Base-by-base conservation (phyloP, 352 stramenopile species). In the Phytopythium vexans region DNA sequence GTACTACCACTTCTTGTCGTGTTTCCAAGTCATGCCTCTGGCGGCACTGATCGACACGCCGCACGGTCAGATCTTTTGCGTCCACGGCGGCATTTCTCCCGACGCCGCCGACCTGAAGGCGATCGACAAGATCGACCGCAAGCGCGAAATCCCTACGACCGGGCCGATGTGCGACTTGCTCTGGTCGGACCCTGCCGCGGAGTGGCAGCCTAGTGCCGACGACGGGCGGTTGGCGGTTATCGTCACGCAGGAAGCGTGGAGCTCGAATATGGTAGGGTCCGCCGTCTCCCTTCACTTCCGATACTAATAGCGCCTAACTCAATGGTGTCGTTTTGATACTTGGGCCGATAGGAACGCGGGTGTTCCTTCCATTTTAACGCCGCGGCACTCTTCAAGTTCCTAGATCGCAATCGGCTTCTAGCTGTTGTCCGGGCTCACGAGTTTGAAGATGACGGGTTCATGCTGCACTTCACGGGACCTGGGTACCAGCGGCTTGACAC, bases 301-400 rank as follows among this genome's bases (percentile, higher is more conserved):
- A 27, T 27, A 2, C 21, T 27, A 27, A 8, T 8, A 44, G 4
- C 3, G 3, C 9, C 10, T 8, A 15, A 32, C 21, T 44, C 14
- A 5, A 32, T 8, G 40, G 2, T 31, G 40, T 31, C 1, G 31
- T 8, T 44, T 2, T 32, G 14, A 32, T 11, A 2, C 21, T 27
- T 27, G 21, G 21, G 21, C 21, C 21, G 27, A 4, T 40, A 89
- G 73, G 72, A 83, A 16, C 75, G 85, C 41, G 85, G 83, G 1
- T 94, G 82, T 57, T 94, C 81, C 35, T 93, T 82, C 56, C 89
- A 89, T 53, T 98, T 98, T 72, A 95, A 92, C 32, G 81, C 88
- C 12, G 41, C 65, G 2, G 85, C 86, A 5, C 66, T 79, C 1
- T 89, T 91, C 41, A 53, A 69, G 32, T 96, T 97, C 49, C 58